phyloP scores from a whole-genome alignment of 306 rosid species.

The Lathyrus tuberosus region DNA sequence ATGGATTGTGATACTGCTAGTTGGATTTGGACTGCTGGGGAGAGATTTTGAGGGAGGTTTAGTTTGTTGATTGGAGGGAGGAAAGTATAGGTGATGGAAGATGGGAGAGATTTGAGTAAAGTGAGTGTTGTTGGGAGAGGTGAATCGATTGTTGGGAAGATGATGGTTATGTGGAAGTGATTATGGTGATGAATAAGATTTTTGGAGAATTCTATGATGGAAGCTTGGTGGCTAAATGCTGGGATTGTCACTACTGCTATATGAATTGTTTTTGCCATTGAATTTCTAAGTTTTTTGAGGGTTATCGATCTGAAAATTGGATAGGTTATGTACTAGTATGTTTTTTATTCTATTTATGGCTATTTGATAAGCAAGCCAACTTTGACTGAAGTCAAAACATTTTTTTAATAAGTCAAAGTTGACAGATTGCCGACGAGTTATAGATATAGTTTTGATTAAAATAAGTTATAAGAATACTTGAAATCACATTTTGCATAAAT shows the following conservation, averaged over 20 bases:
- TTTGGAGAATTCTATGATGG: conserved; percentile 40
- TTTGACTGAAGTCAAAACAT: background rate
- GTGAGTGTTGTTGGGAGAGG: conserved; percentile 25
- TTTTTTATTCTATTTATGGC: background rate
- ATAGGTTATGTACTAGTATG: background rate
- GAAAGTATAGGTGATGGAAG: conserved; percentile 12
- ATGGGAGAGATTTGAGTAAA: conserved; percentile 27
- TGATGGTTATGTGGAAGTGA: conserved; percentile 36
- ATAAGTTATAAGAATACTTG: too few relatives aligned
- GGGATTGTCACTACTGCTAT: conserved; percentile 39
- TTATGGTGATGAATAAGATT: conserved; percentile 33
- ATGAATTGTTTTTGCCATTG: conserved; percentile 38
- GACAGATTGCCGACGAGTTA: too few relatives aligned
- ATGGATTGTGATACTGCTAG: conserved; percentile 38
- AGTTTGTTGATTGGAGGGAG: conserved; percentile 36
- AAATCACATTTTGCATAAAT: too few relatives aligned
- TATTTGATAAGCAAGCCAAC: background rate
- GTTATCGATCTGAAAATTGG: background rate
- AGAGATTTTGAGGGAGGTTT: conserved; percentile 20
- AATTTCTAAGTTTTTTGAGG: background rate
- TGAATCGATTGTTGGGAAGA: conserved; percentile 37
- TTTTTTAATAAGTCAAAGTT: too few relatives aligned
- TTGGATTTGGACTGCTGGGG: conserved; percentile 1
- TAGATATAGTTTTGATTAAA: too few relatives aligned
- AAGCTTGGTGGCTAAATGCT: conserved; percentile 39